A percentile compares a stretch with the other conserved stretches of the same genome.
phyloP scores from a whole-genome alignment of 2,329 filamentous ascomycete species.

The Chalaropsis thielavioides region DNA sequence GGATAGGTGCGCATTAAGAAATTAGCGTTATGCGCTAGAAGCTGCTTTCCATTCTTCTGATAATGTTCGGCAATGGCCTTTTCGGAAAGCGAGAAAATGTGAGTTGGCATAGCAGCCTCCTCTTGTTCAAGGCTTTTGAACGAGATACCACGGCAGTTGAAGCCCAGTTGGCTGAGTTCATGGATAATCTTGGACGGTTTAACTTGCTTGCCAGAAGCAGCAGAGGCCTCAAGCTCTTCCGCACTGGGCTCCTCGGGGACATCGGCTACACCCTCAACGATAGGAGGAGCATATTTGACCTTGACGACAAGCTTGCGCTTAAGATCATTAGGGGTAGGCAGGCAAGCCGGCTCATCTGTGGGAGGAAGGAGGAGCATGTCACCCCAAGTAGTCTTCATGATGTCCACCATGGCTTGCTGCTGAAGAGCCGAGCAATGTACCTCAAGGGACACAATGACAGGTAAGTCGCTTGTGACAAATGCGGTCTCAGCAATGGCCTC shows the following conservation, averaged over 20 bases:
- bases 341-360: slow-evolving; percentile 31
- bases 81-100: slow-evolving; percentile 56
- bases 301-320: slow-evolving; percentile 71
- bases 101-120: slow-evolving; percentile 48
- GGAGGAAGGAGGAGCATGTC: slow-evolving; percentile 49
- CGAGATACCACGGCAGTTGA: slow-evolving; percentile 71
- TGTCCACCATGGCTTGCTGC: slow-evolving; percentile 79
- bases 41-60: slow-evolving; percentile 32
- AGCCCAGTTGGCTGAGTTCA: slow-evolving; percentile 56
- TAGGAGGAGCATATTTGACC: slow-evolving; percentile 51
- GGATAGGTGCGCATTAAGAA: slow-evolving; percentile 84
- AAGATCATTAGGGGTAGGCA: slow-evolving; percentile 57
- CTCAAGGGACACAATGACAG: slow-evolving; percentile 87
- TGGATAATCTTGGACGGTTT: slow-evolving; percentile 55
- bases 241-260: slow-evolving; percentile 24
- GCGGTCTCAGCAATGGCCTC: slow-evolving; percentile 63
- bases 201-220: slow-evolving; percentile 28
- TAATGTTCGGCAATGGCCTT: slow-evolving; percentile 48
- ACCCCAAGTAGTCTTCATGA: slow-evolving; percentile 78
- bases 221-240: slow-evolving; percentile 28
- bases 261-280: slow-evolving; percentile 22
- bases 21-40: slow-evolving; percentile 70
- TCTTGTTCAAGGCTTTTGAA: slow-evolving; percentile 68
- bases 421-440: slow-evolving; percentile 71
- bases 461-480: slow-evolving; percentile 60